Percentiles rank a stretch among this genome's conserved stretches.
phyloP scores from a whole-genome alignment of 345 rosid genomes.

The Pistacia vera region DNA sequence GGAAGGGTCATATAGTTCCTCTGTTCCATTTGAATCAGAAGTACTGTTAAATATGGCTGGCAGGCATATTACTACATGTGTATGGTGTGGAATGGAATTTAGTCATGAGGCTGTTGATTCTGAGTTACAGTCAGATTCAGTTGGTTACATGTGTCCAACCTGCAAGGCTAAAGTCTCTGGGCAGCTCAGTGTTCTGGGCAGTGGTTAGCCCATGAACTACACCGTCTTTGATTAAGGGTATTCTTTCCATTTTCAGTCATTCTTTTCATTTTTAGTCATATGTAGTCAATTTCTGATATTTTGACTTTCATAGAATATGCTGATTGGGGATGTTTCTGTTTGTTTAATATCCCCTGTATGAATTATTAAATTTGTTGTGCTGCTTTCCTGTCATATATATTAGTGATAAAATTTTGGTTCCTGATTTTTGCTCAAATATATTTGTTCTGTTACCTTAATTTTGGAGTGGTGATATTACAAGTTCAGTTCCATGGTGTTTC shows the following conservation, averaged over 20 bases:
- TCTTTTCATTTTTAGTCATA: not conserved
- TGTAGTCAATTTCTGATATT: not conserved
- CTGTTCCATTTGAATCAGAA: constrained; percentile 41
- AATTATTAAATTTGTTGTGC: not conserved
- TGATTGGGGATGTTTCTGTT: not conserved
- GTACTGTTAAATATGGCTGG: constrained; percentile 24
- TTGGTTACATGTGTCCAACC: constrained; percentile 68
- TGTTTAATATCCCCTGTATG: not conserved
- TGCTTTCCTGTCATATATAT: too few relatives aligned
- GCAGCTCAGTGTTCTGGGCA: constrained; percentile 28
- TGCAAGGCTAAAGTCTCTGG: constrained; percentile 68
- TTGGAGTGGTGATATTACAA: too few relatives aligned
- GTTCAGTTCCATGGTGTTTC: too few relatives aligned
- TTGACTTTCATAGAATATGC: not conserved
- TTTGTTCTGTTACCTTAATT: too few relatives aligned
- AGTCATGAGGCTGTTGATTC: constrained; percentile 50
- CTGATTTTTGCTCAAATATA: too few relatives aligned
- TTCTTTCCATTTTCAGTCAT: not conserved
- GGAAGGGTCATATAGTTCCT: constrained; percentile 31
- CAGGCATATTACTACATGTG: constrained; percentile 39
- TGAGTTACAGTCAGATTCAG: constrained; percentile 60
- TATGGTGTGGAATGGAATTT: constrained; percentile 74
- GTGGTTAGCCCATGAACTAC: constrained; percentile 12
- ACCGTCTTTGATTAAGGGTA: constrained; percentile 9
- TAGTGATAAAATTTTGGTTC: too few relatives aligned